Evolutionary conservation across 257 asterid species (phyloP).

Genomic region (Jacaranda mimosifolia): DNA sequence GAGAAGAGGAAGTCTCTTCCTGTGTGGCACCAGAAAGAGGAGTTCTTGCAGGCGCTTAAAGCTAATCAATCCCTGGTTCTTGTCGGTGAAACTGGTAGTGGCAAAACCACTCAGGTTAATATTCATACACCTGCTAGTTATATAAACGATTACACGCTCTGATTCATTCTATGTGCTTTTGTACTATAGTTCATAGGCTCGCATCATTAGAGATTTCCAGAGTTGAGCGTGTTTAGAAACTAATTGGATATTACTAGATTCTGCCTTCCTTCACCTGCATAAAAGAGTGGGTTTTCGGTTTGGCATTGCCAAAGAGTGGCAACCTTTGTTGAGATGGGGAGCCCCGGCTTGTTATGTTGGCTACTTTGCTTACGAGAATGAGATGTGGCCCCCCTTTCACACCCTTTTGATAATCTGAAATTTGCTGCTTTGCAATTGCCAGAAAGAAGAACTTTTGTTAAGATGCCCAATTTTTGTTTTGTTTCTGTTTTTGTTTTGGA

Average conservation of each 20-base stretch:
- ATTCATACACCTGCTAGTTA: neutral
- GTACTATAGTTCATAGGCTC: neutral
- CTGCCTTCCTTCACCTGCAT: neutral
- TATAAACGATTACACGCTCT: neutral
- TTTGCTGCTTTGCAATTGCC: neutral
- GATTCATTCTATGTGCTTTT: neutral
- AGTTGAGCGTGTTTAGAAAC: neutral
- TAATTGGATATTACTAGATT: neutral
- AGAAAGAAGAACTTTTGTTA: neutral
- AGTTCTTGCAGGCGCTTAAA: slow-evolving; percentile 74
- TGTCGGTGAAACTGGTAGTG: slow-evolving; percentile 99
- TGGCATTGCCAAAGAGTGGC: neutral
- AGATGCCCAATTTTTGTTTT: no score
- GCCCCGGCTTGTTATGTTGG: no score
- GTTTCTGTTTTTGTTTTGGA: no score
- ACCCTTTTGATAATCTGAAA: neutral
- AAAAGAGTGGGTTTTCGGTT: neutral
- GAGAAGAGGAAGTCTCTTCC: slow-evolving; percentile 93
- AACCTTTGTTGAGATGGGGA: neutral
- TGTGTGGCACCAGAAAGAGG: slow-evolving; percentile 97
- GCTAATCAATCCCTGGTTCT: slow-evolving; percentile 78
- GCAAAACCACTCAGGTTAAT: slow-evolving; percentile 96
- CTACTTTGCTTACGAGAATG: neutral
- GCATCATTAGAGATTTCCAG: neutral
- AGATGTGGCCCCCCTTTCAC: neutral